Conservation (phyloP, 129 eudicot genomes). For the Saussurea involucrata region DNA sequence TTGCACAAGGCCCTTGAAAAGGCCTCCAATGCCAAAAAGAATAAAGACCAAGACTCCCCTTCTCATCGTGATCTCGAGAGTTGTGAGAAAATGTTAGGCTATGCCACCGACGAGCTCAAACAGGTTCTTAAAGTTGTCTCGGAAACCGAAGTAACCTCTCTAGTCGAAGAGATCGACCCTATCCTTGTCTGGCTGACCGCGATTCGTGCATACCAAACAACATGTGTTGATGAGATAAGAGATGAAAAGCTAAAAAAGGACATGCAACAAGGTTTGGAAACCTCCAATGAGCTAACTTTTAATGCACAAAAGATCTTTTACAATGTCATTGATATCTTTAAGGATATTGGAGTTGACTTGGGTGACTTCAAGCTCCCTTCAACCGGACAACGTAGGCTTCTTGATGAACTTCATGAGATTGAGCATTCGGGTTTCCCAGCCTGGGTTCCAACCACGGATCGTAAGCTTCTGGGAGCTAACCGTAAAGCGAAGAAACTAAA, state of each 20-base stretch:
- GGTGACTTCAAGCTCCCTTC: conserved; percentile 20
- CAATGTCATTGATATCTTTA: conserved; percentile 33
- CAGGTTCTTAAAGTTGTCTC: conserved; percentile 39
- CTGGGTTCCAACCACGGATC: conserved; percentile 53
- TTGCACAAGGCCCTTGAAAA: conserved; percentile 40
- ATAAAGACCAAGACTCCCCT: conserved; percentile 25
- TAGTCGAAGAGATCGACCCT: conserved; percentile 37
- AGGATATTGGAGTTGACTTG: conserved; percentile 30
- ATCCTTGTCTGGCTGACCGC: conserved; percentile 57
- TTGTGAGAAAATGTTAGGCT: conserved; percentile 55
- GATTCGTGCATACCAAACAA: conserved; percentile 30
- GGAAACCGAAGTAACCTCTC: conserved; percentile 32
- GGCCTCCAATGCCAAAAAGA: conserved; percentile 30
- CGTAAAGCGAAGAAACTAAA: neutral
- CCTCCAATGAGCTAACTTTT: conserved; percentile 59
- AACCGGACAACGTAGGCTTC: conserved; percentile 37
- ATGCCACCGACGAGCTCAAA: conserved; percentile 44
- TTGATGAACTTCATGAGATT: conserved; percentile 25
- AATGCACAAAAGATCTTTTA: conserved; percentile 54
- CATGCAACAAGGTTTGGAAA: conserved; percentile 37
- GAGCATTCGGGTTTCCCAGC: conserved; percentile 43
- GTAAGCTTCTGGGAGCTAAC: conserved; percentile 43
- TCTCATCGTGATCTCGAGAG: conserved; percentile 36
- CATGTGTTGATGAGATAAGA: conserved; percentile 45
- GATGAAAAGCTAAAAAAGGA: conserved; percentile 36